Evolutionary conservation across 208 protist genomes (phyloP), one percentile per base, ranked within the genome.

Genomic region (Zelonia costaricensis): DNA sequence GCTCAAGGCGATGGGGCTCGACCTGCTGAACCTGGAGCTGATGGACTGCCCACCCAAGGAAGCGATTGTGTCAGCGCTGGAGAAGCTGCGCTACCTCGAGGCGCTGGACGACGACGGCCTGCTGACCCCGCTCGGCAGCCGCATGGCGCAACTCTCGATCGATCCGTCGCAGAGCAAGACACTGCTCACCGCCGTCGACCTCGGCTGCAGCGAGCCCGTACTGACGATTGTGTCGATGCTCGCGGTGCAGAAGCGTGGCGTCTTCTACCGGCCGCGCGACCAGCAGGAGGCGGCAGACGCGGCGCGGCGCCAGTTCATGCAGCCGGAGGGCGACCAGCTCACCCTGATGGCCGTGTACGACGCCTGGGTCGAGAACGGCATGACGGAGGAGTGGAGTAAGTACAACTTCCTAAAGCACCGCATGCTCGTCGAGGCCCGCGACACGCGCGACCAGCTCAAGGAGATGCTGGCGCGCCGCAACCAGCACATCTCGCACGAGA

Each of bases 141-240:
- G 97, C 60, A 99, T 99, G 98, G 98, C 98, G 23, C 94, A 99
- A 78, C 98, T 99, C 49, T 98, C 98, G 30, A 92, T 99, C 33
- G 98, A 99, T 62, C 98, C 98, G 15, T 97, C 86, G 28, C 83
- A 99, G 48, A 98, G 96, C 48, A 99, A 99, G 82, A 98, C 98
- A 62, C 84, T 99, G 1, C 97, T 99, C 48, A 93, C 92, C 0
- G 91, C 93, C 4, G 92, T 98, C 10, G 97, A 99, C 58, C 74
- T 99, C 8, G 96, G 97, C 15, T 99, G 98, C 84, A 78, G 86
- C 4, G 97, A 98, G 62, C 98, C 99, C 39, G 95, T 99, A 23
- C 78, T 99, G 12, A 99, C 97, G 1, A 96, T 99, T 69, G 97
- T 99, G 10, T 98, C 97, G 2, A 99, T 99, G 98, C 81, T 99